Conservation (phyloP, 2,329 filamentous ascomycete species). For the Penicillium sp. region DNA sequence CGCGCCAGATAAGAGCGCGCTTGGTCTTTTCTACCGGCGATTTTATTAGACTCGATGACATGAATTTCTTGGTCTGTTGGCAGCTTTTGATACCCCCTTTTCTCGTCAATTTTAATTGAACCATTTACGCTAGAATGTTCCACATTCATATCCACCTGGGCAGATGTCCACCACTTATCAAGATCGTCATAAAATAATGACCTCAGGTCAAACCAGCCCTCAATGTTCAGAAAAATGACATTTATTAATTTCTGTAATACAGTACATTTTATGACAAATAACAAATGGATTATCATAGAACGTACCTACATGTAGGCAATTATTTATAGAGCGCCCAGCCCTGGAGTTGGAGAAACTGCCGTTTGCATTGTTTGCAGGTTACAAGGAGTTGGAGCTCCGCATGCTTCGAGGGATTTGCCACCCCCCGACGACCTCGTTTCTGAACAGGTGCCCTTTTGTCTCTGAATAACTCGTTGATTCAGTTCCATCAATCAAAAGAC, state of each 20-base stretch:
- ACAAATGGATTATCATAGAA: not conserved
- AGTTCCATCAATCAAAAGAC: not conserved
- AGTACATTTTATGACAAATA: not conserved
- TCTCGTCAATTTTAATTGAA: not conserved
- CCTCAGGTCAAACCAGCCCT: not conserved
- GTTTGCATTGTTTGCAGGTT: constrained; percentile 27
- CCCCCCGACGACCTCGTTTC: constrained; percentile 12
- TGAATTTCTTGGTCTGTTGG: not conserved
- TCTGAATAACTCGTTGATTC: constrained; percentile 1
- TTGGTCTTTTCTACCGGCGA: not conserved
- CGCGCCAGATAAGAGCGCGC: not conserved
- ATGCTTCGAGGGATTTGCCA: constrained; percentile 27
- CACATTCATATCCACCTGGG: not conserved
- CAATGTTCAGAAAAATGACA: not conserved
- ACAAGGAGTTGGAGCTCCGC: constrained; percentile 17
- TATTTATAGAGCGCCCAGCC: not conserved
- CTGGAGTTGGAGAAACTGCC: constrained; percentile 9
- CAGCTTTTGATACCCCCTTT: constrained; percentile 9
- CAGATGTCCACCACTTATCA: not conserved
- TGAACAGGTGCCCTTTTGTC: constrained; percentile 3
- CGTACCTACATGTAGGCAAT: not conserved
- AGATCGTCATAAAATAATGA: not conserved
- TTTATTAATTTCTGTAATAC: not conserved
- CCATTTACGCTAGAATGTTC: not conserved
- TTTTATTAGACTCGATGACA: not conserved